Evolutionary conservation across 164 flowering plant species (phyloP).

Genomic region (Vitis riparia): DNA sequence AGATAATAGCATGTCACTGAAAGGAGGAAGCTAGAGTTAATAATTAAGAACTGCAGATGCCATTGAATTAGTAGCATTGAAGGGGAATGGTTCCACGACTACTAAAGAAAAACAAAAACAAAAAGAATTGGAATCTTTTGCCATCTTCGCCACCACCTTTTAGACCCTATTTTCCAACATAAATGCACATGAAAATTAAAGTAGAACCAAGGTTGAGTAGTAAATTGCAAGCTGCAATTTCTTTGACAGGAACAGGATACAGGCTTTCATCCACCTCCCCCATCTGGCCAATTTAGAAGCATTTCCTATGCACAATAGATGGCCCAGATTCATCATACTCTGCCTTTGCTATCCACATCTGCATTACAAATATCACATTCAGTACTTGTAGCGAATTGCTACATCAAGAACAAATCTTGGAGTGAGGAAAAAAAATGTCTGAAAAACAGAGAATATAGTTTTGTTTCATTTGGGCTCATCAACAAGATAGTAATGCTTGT

Average conservation of each 20-base stretch:
- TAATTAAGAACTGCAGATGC: not conserved
- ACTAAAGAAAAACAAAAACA: not conserved
- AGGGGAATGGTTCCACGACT: not conserved
- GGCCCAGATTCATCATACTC: conserved; percentile 45
- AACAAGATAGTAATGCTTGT: too few species aligned
- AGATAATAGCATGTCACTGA: too few species aligned
- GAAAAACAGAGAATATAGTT: too few species aligned
- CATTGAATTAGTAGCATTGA: not conserved
- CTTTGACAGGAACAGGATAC: not conserved
- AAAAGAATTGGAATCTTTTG: not conserved
- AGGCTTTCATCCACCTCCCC: not conserved
- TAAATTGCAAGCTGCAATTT: conserved; percentile 21
- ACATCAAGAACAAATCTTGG: not conserved
- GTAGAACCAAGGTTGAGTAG: conserved; percentile 2
- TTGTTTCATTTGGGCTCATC: too few species aligned
- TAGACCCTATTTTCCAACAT: not conserved
- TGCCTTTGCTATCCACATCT: conserved; percentile 58
- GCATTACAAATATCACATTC: conserved; percentile 7
- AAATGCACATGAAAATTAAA: conserved; percentile 3
- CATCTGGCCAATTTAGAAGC: conserved; percentile 29
- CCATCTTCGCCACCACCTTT: not conserved
- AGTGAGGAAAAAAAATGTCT: too few species aligned
- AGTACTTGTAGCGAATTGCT: not conserved
- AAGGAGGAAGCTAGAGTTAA: too few species aligned
- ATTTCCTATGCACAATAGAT: conserved; percentile 43